Conservation (phyloP, 2,329 filamentous ascomycete species). For the Triangularia verruculosa region DNA sequence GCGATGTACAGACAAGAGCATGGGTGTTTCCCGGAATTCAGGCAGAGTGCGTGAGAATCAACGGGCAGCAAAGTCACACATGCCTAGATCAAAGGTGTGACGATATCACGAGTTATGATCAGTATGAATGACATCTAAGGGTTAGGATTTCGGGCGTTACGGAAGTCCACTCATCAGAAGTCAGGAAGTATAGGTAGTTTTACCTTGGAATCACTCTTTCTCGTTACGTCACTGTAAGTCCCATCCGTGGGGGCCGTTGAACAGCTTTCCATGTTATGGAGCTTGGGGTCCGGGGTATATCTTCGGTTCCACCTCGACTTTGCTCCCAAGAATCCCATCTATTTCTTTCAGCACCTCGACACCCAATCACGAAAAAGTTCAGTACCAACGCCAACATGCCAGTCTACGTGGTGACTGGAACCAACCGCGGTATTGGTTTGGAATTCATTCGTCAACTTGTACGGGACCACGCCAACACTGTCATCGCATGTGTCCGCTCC, state of each 20-base stretch:
- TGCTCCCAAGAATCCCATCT: not conserved
- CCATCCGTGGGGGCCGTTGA: not conserved
- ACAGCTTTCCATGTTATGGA: not conserved
- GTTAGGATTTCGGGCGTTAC: too few species aligned
- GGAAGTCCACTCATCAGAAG: too few species aligned
- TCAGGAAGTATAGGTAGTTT: too few species aligned
- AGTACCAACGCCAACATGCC: slow-evolving; percentile 27
- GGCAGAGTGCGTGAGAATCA: too few species aligned
- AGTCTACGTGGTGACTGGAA: slow-evolving; percentile 34
- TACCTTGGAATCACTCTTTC: not conserved
- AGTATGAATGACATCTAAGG: too few species aligned
- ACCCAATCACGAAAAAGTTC: not conserved
- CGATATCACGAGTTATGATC: too few species aligned
- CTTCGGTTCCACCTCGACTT: not conserved
- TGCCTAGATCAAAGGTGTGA: too few species aligned
- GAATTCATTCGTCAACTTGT: slow-evolving; percentile 34
- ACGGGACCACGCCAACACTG: slow-evolving; percentile 25
- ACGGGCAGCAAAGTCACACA: too few species aligned
- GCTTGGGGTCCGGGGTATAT: not conserved
- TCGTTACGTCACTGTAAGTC: not conserved
- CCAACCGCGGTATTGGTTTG: slow-evolving; percentile 34
- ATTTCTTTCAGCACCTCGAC: not conserved
- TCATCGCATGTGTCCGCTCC: slow-evolving; percentile 31
- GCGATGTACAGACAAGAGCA: not conserved
- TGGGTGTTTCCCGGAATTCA: not conserved